Base-by-base conservation (phyloP, 176 grass and related monocot genomes). In the Eremochloa ophiuroides region DNA sequence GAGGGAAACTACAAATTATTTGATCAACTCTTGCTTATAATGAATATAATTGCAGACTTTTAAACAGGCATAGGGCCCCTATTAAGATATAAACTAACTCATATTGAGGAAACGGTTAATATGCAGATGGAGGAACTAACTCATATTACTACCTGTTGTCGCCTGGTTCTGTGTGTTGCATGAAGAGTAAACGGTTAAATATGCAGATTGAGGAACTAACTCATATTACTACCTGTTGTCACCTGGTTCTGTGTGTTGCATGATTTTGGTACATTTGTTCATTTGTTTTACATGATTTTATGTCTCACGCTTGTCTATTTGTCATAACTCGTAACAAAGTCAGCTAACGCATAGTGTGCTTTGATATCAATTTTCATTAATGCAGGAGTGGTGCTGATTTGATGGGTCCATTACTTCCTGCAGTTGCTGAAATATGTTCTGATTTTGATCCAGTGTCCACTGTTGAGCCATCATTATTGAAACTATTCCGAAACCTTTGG, bases 351-450 rank as follows among this genome's bases (percentile, higher is more conserved):
- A 25, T 63, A 71, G 10, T 83, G 37, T 72, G 30, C 33, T 80
- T 43, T 59, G 51, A 76, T 69, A 20, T 35, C 35, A 22, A 71
- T 76, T 88, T 87, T 69, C 60, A 66, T 78, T 82, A 76, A 71
- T 88, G 74, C 84, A 99, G 96, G 87, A 99, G 93, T 77, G 96
- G 96, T 88, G 96, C 96, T 80, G 96, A 99, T 83, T 95, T 99
- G 82, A 82, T 99, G 86, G 96, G 96, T 16, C 91, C 96, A 20
- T 81, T 99, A 77, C 93, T 99, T 71, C 85, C 96, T 43, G 93
- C 96, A 59, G 93, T 99, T 88, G 96, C 96, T 55, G 96, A 95
- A 88, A 99, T 99, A 76, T 99, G 96, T 79, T 91, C 93, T 88
- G 96, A 99, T 90, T 99, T 99, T 82, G 93, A 99, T 79, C 96